Conservation (phyloP, 768 basidiomycete genomes). For the Tulasnella calospora region DNA sequence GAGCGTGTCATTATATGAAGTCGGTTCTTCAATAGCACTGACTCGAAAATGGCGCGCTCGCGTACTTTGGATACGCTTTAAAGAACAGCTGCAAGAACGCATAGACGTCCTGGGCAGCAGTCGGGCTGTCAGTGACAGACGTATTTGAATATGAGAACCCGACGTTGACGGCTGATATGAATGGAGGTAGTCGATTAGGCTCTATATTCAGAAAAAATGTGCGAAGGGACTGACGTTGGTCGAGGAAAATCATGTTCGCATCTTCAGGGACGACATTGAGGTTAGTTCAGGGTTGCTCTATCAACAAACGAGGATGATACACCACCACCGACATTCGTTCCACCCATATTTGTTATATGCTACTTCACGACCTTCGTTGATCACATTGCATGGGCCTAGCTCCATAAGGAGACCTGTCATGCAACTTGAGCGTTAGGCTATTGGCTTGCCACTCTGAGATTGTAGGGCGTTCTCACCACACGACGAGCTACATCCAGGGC, state of each 20-base stretch:
- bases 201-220: not conserved
- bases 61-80: constrained; percentile 65
- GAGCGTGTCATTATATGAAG: not conserved
- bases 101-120: constrained; percentile 85
- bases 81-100: constrained; percentile 79
- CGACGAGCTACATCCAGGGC: not conserved
- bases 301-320: not conserved
- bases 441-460: not conserved
- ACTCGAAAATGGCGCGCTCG: constrained; percentile 51
- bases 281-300: not conserved
- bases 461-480: not conserved
- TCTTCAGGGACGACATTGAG: not conserved
- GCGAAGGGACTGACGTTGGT: constrained; percentile 39
- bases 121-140: constrained; percentile 70
- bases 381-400: constrained; percentile 79
- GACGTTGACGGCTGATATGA: not conserved
- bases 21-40: not conserved
- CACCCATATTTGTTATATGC: constrained; percentile 75
- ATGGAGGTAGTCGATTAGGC: not conserved
- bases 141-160: constrained; percentile 72
- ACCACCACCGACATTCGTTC: constrained; percentile 47
- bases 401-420: constrained; percentile 86
- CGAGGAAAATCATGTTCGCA: constrained; percentile 56
- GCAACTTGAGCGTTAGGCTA: constrained; percentile 40
- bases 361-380: constrained; percentile 62